A percentile compares a stretch with the other conserved stretches of the same genome.
phyloP scores from a whole-genome alignment of 208 protist genomes.

The Leishmania lainsoni region DNA sequence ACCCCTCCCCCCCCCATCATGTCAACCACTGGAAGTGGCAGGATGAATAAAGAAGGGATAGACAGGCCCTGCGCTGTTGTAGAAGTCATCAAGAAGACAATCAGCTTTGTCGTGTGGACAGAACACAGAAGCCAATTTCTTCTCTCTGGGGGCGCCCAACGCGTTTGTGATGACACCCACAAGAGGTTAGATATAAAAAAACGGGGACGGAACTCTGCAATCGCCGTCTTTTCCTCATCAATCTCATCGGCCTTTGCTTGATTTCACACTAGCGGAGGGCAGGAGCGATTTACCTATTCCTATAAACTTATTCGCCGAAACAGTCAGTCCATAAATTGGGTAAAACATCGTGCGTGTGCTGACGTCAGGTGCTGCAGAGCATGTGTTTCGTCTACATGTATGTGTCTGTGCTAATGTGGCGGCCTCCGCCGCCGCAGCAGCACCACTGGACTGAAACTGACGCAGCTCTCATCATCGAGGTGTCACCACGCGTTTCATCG shows the following conservation, averaged over 20 bases:
- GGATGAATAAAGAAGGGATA: neutral
- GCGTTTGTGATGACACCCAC: neutral
- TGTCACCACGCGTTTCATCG: constrained; percentile 7
- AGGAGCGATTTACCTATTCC: neutral
- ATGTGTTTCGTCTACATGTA: neutral
- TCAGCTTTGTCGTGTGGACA: neutral
- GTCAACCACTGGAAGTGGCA: neutral
- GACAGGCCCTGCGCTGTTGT: too few species aligned
- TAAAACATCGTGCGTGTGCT: neutral
- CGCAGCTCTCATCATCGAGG: neutral
- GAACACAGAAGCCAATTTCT: neutral
- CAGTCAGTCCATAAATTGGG: neutral
- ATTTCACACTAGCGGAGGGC: neutral
- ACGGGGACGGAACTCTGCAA: neutral
- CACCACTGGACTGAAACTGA: neutral
- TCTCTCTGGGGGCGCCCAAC: neutral
- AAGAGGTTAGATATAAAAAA: neutral
- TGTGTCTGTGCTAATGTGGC: too few species aligned
- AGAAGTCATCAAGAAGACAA: neutral
- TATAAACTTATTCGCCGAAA: neutral
- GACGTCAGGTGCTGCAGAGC: neutral
- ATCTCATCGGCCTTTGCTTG: neutral
- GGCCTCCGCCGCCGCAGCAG: neutral
- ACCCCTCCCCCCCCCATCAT: neutral
- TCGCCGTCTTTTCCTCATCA: neutral